Base-by-base conservation (phyloP, 1,284 basidiomycete genomes). In the Papiliotrema flavescens region DNA sequence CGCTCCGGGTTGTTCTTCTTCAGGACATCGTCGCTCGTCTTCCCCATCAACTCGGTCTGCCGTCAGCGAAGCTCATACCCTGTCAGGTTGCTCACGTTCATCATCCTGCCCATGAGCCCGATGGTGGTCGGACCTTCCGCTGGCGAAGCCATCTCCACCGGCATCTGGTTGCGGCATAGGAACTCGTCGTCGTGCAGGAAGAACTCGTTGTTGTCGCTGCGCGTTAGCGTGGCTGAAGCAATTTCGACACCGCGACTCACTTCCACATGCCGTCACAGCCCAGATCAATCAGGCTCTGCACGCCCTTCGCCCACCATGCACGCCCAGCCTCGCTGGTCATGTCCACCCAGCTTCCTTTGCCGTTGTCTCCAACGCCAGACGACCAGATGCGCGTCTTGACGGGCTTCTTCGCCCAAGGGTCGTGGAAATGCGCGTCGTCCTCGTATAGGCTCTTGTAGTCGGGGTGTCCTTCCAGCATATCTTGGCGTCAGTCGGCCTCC, bases 141-240 rank as follows among this genome's bases (percentile, higher is more conserved):
- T 0, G 61, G 54, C n/a, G 56, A 49, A 36, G 55, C 50, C 26
- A 67, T 50, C 6, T 57, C 43, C 26, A 67, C 55, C 1, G 60
- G 62, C 44, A 67, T 55, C 34, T 65, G 55, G 55, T 67, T 67
- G 37, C 63, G 49, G 28, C 56, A 55, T 34, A 69, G 50, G 57
- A 72, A 77, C 14, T 60, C 65, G 57, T 78, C 76, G 47, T 77
- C 75, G 47, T 76, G 76, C 8, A 77, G 67, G 35, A 70, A 70
- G 53, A 68, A 79, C 59, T 79, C 77, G 69, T 78, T 76, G 70
- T 79, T 79, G 61, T 79, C 77, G 61, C 74, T 76, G 51, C n/a
- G n/a, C n/a, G n/a, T n/a, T n/a, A n/a, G n/a, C n/a, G n/a, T n/a
- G n/a, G n/a, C n/a, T n/a, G n/a, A n/a, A n/a, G n/a, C n/a, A n/a